Conservation (phyloP, 2,329 filamentous ascomycete species). For the Canariomyces notabilis region DNA sequence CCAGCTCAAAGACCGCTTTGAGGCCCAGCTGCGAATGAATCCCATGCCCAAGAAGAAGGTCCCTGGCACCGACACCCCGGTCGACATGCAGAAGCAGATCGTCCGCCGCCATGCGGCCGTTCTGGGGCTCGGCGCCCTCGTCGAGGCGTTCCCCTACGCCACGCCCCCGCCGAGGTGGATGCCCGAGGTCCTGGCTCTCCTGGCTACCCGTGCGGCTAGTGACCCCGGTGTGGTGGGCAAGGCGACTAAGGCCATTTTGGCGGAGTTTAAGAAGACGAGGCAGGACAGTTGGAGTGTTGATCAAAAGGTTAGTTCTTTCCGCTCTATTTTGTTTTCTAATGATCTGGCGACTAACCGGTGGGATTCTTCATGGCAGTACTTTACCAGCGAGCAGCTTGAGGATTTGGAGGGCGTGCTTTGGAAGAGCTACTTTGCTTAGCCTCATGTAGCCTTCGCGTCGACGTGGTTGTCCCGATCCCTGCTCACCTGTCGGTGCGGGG, state of each 20-base stretch:
- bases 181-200: constrained; percentile 80
- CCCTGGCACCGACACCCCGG: constrained; percentile 62
- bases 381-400: constrained; percentile 87
- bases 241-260: constrained; percentile 87
- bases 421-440: constrained; percentile 97
- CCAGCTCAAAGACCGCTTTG: constrained; percentile 73
- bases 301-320: constrained; percentile 70
- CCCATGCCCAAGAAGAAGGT: constrained; percentile 74
- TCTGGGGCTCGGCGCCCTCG: constrained; percentile 79
- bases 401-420: constrained; percentile 93
- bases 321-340: background rate
- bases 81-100: constrained; percentile 70
- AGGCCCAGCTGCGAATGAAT: constrained; percentile 69
- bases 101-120: constrained; percentile 85
- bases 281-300: constrained; percentile 99
- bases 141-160: constrained; percentile 94
- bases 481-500: too few relatives aligned
- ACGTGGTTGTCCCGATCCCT: too few relatives aligned
- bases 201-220: constrained; percentile 79
- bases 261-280: constrained; percentile 98
- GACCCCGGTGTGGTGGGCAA: constrained; percentile 92
- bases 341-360: constrained; percentile 18
- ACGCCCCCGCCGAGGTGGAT: constrained; percentile 91
- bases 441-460: background rate
- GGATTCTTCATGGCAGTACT: constrained; percentile 50